Evolutionary conservation across 805 yeast genomes (phyloP).

Genomic region (Spathaspora arborariae): DNA sequence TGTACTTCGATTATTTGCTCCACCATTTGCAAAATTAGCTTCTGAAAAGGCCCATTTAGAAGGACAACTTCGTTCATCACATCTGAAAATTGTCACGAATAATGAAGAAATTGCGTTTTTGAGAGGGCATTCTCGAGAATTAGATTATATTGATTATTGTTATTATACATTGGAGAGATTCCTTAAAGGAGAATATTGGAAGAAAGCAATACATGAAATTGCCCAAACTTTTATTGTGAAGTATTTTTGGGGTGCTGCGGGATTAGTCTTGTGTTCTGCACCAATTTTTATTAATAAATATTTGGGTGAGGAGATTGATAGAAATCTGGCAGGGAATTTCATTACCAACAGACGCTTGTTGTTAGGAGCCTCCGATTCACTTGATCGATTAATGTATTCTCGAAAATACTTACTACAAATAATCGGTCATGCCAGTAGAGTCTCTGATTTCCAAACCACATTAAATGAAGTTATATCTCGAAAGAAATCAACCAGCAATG

Average conservation of each 20-base stretch:
- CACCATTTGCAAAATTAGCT: slow-evolving; percentile 82
- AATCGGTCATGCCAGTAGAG: slow-evolving; percentile 75
- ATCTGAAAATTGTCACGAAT: slow-evolving; percentile 73
- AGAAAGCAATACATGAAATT: slow-evolving; percentile 74
- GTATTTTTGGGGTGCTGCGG: slow-evolving; percentile 95
- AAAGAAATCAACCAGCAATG: slow-evolving; percentile 16
- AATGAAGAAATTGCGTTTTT: slow-evolving; percentile 86
- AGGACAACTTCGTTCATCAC: slow-evolving; percentile 78
- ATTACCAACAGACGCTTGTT: slow-evolving; percentile 84
- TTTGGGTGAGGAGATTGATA: slow-evolving; percentile 40
- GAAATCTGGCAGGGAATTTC: slow-evolving; percentile 69
- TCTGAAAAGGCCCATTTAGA: slow-evolving; percentile 74
- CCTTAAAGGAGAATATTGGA: slow-evolving; percentile 68
- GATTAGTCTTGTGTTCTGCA: slow-evolving; percentile 78
- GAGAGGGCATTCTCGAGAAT: slow-evolving; percentile 76
- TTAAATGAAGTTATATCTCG: slow-evolving; percentile 45
- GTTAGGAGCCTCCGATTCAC: slow-evolving; percentile 79
- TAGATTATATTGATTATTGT: slow-evolving; percentile 69
- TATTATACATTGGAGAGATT: slow-evolving; percentile 81
- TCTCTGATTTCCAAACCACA: slow-evolving; percentile 63
- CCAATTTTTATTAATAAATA: slow-evolving; percentile 74
- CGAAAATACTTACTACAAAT: slow-evolving; percentile 81
- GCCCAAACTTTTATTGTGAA: slow-evolving; percentile 87
- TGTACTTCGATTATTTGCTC: slow-evolving; percentile 71
- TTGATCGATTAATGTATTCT: slow-evolving; percentile 81